phyloP scores from a whole-genome alignment of 2,329 filamentous ascomycete genomes.

The Xylariaceae sp. region DNA sequence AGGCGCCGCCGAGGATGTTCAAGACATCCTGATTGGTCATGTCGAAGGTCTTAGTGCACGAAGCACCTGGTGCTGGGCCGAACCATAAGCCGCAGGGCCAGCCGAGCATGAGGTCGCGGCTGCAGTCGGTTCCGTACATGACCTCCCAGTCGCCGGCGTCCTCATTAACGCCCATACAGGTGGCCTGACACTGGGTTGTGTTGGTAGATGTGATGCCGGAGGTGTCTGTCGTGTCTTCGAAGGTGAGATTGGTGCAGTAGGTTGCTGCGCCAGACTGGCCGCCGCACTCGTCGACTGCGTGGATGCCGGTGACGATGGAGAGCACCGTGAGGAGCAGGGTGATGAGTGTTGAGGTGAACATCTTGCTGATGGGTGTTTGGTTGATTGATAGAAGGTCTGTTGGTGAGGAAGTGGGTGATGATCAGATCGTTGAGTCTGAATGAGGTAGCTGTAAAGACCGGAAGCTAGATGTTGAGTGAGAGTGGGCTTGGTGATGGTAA shows the following conservation, averaged over 20 bases:
- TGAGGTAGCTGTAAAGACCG: neutral
- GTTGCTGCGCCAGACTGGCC: slow-evolving; percentile 13
- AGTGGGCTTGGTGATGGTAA: no score
- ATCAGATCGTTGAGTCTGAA: neutral
- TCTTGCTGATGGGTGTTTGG: slow-evolving; percentile 1
- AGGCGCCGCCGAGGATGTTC: slow-evolving; percentile 15
- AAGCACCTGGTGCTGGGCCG: slow-evolving; percentile 13
- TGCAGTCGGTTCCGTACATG: slow-evolving; percentile 18
- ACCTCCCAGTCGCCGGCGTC: slow-evolving; percentile 24
- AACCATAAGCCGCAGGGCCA: slow-evolving; percentile 19
- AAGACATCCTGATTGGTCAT: slow-evolving; percentile 25
- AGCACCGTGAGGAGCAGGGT: slow-evolving; percentile 12
- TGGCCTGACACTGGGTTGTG: slow-evolving; percentile 18
- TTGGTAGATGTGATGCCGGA: slow-evolving; percentile 3
- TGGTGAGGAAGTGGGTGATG: neutral
- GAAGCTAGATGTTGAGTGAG: no score
- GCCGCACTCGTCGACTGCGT: slow-evolving; percentile 14
- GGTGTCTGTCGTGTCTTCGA: slow-evolving; percentile 16
- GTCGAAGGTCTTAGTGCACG: slow-evolving; percentile 10
- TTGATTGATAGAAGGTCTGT: neutral
- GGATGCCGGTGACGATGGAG: slow-evolving; percentile 2
- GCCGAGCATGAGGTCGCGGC: slow-evolving; percentile 15
- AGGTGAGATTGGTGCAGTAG: slow-evolving; percentile 22
- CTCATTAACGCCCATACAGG: slow-evolving; percentile 17
- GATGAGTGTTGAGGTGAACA: slow-evolving; percentile 2